These are phyloP conservation scores for Pyrus hybrid DNA, from an alignment of 331 rosid species.

Conservation along the genomic window DNA sequence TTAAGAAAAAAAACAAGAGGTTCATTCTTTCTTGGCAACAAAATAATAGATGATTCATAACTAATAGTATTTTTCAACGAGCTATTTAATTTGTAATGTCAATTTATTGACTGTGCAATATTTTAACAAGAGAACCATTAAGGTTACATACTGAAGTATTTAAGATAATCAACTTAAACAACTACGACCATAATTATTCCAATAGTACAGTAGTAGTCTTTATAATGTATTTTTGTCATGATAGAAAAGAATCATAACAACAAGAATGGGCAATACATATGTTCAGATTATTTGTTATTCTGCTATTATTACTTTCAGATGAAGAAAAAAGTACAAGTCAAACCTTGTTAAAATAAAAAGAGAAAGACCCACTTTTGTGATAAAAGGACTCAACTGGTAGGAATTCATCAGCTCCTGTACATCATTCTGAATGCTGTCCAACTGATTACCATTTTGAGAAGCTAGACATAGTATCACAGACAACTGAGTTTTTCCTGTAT, in stretches of 20 bases:
- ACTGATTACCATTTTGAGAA: conserved; percentile 35
- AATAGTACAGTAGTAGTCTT: background rate
- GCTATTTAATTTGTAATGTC: too few relatives aligned
- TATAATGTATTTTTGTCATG: background rate
- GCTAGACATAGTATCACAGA: conserved; percentile 65
- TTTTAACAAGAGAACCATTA: too few relatives aligned
- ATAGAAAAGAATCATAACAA: background rate
- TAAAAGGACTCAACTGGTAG: conserved; percentile 81
- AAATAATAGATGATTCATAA: too few relatives aligned
- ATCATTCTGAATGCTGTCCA: conserved; percentile 36
- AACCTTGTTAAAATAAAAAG: background rate
- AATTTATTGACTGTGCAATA: too few relatives aligned
- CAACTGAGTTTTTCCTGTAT: conserved; percentile 21
- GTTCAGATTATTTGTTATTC: background rate
- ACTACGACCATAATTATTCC: background rate
- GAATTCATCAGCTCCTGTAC: conserved; percentile 51
- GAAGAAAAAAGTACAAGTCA: background rate
- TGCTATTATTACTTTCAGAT: background rate
- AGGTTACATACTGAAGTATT: too few relatives aligned
- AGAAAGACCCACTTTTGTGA: conserved; percentile 69
- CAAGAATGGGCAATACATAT: background rate
- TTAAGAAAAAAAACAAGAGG: too few relatives aligned
- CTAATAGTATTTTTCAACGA: too few relatives aligned
- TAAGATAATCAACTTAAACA: too few relatives aligned
- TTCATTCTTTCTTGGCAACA: too few relatives aligned